phyloP scores from a whole-genome alignment of 257 asterid species.

The Fraxinus americana region DNA sequence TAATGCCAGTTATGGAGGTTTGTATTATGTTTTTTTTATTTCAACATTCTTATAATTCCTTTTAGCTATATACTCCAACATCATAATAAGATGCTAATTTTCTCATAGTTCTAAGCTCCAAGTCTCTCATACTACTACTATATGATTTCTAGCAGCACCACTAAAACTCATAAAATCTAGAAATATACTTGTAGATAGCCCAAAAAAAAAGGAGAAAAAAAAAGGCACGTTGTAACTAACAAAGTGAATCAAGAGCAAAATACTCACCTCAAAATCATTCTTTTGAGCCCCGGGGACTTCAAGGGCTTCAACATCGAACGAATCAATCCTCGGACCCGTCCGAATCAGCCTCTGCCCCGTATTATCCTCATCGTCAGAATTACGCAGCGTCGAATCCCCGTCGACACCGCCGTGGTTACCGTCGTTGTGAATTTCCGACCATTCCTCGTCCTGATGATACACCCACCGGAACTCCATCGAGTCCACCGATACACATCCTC shows the following conservation, averaged over 20 bases:
- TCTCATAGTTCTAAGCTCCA: neutral
- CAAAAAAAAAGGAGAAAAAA: too few species aligned
- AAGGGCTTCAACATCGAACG: constrained; percentile 10
- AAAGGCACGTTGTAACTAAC: neutral
- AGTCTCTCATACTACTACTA: neutral
- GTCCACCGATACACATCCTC: constrained; percentile 9
- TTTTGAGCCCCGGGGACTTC: constrained; percentile 60
- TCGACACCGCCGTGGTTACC: constrained; percentile 38
- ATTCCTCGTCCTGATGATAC: constrained; percentile 19
- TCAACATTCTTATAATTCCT: neutral
- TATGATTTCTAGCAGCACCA: neutral
- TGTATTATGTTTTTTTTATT: neutral
- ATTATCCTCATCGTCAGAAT: neutral
- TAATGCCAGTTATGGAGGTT: neutral
- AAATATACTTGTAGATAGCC: neutral
- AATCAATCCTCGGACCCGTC: constrained; percentile 11
- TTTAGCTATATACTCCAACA: neutral
- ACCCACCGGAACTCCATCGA: constrained; percentile 34
- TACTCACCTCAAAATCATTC: constrained; percentile 31
- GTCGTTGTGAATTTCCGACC: neutral
- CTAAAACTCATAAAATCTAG: neutral
- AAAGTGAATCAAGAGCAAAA: neutral
- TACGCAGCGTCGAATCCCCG: constrained; percentile 20
- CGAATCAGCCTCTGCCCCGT: constrained; percentile 12
- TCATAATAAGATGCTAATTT: neutral